Evolutionary conservation across 2,329 filamentous ascomycete genomes (phyloP), one percentile per base, ranked within the genome.

Genomic region (Sclerotinia subarctica): DNA sequence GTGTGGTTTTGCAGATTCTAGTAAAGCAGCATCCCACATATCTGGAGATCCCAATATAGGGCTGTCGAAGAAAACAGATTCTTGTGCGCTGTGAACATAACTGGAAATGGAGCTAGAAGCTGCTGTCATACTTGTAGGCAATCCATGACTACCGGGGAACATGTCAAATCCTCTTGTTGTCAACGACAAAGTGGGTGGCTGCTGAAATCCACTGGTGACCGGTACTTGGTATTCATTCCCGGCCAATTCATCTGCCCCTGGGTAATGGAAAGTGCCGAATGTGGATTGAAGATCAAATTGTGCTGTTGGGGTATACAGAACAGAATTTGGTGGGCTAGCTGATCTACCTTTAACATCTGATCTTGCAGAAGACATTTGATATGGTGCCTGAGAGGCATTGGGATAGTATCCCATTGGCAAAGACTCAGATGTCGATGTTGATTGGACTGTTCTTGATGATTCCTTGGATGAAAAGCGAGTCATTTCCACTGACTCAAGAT

Each of bases 311-410:
- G 74, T 73, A 69, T 72, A 76, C 57, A 76, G 66, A 71, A 69
- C 72, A 70, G 71, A 65, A 69, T 71, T 70, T 19, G 72, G 71
- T 67, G 76, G 75, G 65, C 75, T 77, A 66, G 67, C 73, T 70
- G 75, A 78, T 69, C 75, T 76, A 66, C 70, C 73, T 70, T 73
- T 74, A 63, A 69, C 66, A 73, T 77, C 75, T 72, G 75, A 76
- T 65, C 72, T 72, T 67, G 72, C 72, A 68, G 75, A 75, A 65
- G 76, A 73, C 64, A 76, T 74, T 72, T 76, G 72, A 73, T 73
- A 76, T 66, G 74, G 71, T 66, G 73, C 70, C 62, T 76, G 74
- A 54, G 74, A 73, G 35, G 71, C 68, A 70, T 67, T 71, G 59
- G 71, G 69, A 53, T 73, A 75, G 69, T 76, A 72, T 29, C 72